Evolutionary conservation across 2,329 filamentous ascomycete species (phyloP), one percentile per base, ranked within the genome.

Genomic region (Botryotinia narcissicola): DNA sequence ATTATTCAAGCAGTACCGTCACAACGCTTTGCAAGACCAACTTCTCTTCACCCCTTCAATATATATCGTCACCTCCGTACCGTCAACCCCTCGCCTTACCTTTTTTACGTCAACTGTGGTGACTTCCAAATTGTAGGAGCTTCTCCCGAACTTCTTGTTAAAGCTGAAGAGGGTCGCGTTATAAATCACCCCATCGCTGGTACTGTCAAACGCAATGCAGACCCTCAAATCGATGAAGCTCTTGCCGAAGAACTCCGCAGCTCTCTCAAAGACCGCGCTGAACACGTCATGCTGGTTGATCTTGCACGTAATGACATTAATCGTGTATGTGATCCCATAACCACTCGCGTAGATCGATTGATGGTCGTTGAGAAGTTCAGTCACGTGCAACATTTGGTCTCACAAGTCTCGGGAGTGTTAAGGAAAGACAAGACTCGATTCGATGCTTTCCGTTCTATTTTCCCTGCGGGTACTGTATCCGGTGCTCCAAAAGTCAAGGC

Each of bases 1-100:
- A 98, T 99, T 81, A 98, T 99, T 84, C 96, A 99, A 83, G 94
- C 94, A 0, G 96, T 99, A 25, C 96, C 96, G 2, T 98, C 94
- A 60, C 96, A 99, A 84, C 90, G 96, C 70, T 93, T 98, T 81
- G 91, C 95, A 12, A 89, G 95, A 42, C 95, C 95, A 22, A 99
- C 96, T 4, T 90, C 89, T 73, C 86, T 99, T 61, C 96, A 99
- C 82, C 95, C 96, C 0, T 99, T 98, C 87, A 99, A 98, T 85
- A 93, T 99, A 79, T 99, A 98, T 86, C 91, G 95, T 72, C 94
- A 97, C 82, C 88, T 99, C 54, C 93, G 96, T 75, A 97, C 94
- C n/a, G 93, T 98, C 80, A 99, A 99, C 82, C 96, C 96, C 0
- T 97, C 94, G 14, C 96, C 96, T 0, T 99, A 99, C 83, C 90